Percentiles rank a stretch among this genome's conserved stretches.
These are phyloP conservation scores for Eucalyptus microcorys DNA, from an alignment of 345 rosid species.

Conservation along the genomic window DNA sequence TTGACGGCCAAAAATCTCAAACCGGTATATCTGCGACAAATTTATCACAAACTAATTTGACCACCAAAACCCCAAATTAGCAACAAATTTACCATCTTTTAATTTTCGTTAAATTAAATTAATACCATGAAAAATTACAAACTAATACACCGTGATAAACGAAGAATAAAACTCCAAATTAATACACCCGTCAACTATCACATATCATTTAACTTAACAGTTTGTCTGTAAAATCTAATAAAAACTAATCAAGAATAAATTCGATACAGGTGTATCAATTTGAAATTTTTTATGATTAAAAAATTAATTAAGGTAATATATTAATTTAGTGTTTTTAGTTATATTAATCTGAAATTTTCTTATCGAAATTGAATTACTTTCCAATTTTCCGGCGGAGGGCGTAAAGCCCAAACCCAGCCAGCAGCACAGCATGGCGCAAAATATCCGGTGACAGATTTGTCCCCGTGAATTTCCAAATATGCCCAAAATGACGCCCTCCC, in stretches of 20 bases:
- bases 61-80: rapidly evolving
- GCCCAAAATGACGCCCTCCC: background rate
- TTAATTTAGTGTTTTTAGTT: no score
- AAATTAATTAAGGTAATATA: rapidly evolving
- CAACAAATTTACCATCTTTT: rapidly evolving
- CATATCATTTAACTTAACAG: rapidly evolving
- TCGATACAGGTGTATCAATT: rapidly evolving
- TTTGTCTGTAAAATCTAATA: rapidly evolving
- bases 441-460: background rate
- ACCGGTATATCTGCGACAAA: rapidly evolving
- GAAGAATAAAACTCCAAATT: rapidly evolving
- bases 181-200: rapidly evolving
- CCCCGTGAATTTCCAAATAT: background rate
- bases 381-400: background rate
- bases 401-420: background rate
- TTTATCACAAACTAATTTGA: no score
- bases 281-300: no score
- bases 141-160: rapidly evolving
- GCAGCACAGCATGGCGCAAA: background rate
- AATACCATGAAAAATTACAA: no score
- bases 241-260: rapidly evolving
- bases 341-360: background rate
- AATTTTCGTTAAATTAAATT: no score
- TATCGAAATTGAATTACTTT: background rate
- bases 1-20: rapidly evolving